Percentiles rank a stretch among this genome's conserved stretches.
phyloP scores from a whole-genome alignment of 352 stramenopile genomes.

The Phytopythium chamaehyphon region DNA sequence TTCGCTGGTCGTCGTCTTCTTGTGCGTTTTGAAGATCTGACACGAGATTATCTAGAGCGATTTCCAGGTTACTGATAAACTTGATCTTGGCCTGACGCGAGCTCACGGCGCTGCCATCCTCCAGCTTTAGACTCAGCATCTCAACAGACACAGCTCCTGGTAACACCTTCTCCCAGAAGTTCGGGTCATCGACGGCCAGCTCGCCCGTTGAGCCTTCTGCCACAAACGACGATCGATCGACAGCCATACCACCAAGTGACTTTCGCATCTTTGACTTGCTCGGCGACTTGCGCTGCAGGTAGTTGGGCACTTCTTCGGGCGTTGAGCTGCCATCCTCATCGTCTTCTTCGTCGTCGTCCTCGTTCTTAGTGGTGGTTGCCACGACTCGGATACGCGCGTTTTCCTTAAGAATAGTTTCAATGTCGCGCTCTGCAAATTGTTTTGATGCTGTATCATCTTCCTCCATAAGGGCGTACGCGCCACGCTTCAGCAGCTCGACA shows the following conservation, averaged over 20 bases:
- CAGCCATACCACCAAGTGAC: conserved; percentile 72
- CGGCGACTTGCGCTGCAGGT: conserved; percentile 32
- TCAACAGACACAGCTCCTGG: conserved; percentile 80
- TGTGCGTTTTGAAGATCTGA: conserved; percentile 51
- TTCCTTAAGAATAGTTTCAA: conserved; percentile 94
- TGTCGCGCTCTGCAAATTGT: conserved; percentile 94
- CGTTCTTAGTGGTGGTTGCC: conserved; percentile 22
- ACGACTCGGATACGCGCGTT: conserved; percentile 78
- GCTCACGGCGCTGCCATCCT: conserved; percentile 76
- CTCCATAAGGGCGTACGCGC: conserved; percentile 98
- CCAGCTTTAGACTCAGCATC: conserved; percentile 85
- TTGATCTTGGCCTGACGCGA: conserved; percentile 85
- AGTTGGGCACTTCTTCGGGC: conserved; percentile 5
- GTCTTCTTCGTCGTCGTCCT: conserved; percentile 25
- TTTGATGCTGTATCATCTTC: conserved; percentile 93
- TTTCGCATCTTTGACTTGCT: conserved; percentile 60
- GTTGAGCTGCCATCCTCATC: conserved; percentile 7
- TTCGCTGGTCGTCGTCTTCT: conserved; percentile 37
- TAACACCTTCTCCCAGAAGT: conserved; percentile 96
- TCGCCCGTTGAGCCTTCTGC: conserved; percentile 88
- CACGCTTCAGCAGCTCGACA: conserved; percentile 96
- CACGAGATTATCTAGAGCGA: conserved; percentile 67
- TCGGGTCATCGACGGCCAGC: conserved; percentile 94
- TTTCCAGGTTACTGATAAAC: conserved; percentile 86
- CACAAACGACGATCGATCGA: conserved; percentile 90